Base-by-base conservation (phyloP, 2,329 filamentous ascomycete genomes). In the Sclerotinia trifoliorum region DNA sequence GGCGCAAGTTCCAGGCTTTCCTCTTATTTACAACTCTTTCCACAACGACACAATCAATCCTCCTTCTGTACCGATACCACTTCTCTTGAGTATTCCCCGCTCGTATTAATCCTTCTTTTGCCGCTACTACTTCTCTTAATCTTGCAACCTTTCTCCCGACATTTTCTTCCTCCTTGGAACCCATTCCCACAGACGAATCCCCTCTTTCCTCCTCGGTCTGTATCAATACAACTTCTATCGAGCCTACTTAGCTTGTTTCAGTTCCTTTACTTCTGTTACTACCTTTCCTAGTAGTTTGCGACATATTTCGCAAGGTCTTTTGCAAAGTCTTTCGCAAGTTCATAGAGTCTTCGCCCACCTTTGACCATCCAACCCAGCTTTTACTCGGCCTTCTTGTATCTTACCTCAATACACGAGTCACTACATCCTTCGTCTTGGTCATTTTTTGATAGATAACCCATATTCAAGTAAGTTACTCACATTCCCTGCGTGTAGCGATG, bases 401-500 rank as follows among this genome's bases (percentile, higher is more conserved):
- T 1, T 32, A 3, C 8, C 17, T 54, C 26, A 4, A 21, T 54
- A 8, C 32, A 11, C 4, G 2, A 0, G 10, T 29, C 1, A 32
- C 7, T 19, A 11, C 2, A 32, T 5, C 19, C 21, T 0, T 32
- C 17, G 1, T 32, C 24, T 54, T 26, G 7, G 17, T 17, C 7
- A 46, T 26, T 26, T 3, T 29, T 29, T 5, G 7, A 24, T 10
- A 2, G 2, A 52, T 19, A 10, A 4, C 7, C 6, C 3, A 29
- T 19, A 3, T 52, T 10, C 0, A 19, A 29, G 24, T 52, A 52
- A 52, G 24, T 29, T 15, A 1, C 24, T 29, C 15, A 52, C 26
- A 21, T 11, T 19, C 0, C 26, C 0, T 2, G 21, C 29, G 0
- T 26, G 7, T 35, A 1, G 32, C 26, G 5, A 8, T 24, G 4